Percentiles rank a stretch among this genome's conserved stretches.
Conservation (phyloP, 2,329 filamentous ascomycete genomes). For the Aaosphaeria pasadenensis region DNA sequence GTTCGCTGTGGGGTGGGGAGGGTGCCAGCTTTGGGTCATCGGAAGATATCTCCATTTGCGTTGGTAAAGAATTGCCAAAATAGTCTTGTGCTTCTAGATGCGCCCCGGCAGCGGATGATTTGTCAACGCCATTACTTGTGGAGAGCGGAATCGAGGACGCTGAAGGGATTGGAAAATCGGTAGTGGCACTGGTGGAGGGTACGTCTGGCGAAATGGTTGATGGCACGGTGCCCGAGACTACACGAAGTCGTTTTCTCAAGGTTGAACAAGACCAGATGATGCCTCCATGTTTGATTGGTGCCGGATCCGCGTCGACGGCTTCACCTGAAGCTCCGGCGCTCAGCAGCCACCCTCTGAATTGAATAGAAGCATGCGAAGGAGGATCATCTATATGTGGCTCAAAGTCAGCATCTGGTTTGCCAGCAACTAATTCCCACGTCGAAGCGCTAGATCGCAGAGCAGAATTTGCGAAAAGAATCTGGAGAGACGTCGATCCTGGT, state of each 20-base stretch:
- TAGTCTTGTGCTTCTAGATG: slow-evolving; percentile 39
- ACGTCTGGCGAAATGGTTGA: slow-evolving; percentile 10
- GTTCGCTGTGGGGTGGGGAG: slow-evolving; percentile 5
- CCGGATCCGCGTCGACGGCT: slow-evolving; percentile 50
- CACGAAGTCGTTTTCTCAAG: slow-evolving; percentile 64
- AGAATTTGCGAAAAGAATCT: slow-evolving; percentile 66
- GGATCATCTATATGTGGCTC: slow-evolving; percentile 35
- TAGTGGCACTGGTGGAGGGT: slow-evolving; percentile 35
- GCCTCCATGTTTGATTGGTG: slow-evolving; percentile 57
- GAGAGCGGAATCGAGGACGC: slow-evolving; percentile 14
- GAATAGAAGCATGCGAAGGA: slow-evolving; percentile 24
- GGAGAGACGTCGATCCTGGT: slow-evolving; percentile 48
- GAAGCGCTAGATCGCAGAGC: slow-evolving; percentile 59
- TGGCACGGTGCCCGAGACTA: slow-evolving; percentile 56
- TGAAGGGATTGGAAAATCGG: slow-evolving; percentile 22
- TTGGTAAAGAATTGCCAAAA: slow-evolving; percentile 34
- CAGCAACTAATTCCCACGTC: slow-evolving; percentile 56
- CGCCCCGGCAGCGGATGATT: slow-evolving; percentile 8
- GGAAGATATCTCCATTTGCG: slow-evolving; percentile 4
- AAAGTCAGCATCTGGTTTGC: slow-evolving; percentile 28
- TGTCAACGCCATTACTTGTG: slow-evolving; percentile 9
- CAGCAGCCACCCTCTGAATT: slow-evolving; percentile 70
- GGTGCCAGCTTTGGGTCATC: slow-evolving; percentile 11
- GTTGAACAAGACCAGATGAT: slow-evolving; percentile 70
- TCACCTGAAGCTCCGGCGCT: slow-evolving; percentile 54